A percentile compares a stretch with the other conserved stretches of the same genome.
phyloP scores from a whole-genome alignment of 495 filamentous ascomycete genomes.

The Hypoxylon lenormandii region DNA sequence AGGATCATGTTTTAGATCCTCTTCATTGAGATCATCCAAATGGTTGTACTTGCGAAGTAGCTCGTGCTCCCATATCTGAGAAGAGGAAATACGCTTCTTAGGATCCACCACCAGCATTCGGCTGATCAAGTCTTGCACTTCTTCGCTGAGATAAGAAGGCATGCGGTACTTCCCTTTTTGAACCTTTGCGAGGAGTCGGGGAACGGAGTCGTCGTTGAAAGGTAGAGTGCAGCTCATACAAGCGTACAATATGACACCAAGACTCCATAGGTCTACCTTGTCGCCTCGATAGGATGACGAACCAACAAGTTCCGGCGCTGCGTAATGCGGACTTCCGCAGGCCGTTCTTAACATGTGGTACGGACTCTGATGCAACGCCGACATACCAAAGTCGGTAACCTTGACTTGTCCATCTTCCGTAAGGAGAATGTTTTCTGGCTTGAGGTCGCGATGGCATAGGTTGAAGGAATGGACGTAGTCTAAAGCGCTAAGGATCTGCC shows the following conservation, averaged over 20 bases:
- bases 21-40: conserved; percentile 64
- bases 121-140: conserved; percentile 82
- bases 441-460: conserved; percentile 95
- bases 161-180: conserved; percentile 77
- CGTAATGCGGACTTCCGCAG: conserved; percentile 96
- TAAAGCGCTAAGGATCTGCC: conserved; percentile 91
- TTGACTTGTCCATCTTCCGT: conserved; percentile 79
- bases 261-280: conserved; percentile 91
- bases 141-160: conserved; percentile 71
- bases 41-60: conserved; percentile 83
- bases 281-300: conserved; percentile 80
- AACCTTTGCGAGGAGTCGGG: conserved; percentile 72
- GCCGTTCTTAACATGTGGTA: conserved; percentile 82
- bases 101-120: conserved; percentile 81
- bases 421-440: conserved; percentile 95
- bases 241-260: conserved; percentile 89
- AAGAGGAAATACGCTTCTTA: conserved; percentile 77
- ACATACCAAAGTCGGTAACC: conserved; percentile 97
- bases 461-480: conserved; percentile 92
- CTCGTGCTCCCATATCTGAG: conserved; percentile 84
- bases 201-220: conserved; percentile 74
- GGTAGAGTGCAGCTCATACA: conserved; percentile 82
- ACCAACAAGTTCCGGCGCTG: conserved; percentile 87
- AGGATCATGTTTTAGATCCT: conserved; percentile 37
- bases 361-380: conserved; percentile 82